phyloP scores from a whole-genome alignment of 805 yeast species.

The Monosporozyma aerobia region DNA sequence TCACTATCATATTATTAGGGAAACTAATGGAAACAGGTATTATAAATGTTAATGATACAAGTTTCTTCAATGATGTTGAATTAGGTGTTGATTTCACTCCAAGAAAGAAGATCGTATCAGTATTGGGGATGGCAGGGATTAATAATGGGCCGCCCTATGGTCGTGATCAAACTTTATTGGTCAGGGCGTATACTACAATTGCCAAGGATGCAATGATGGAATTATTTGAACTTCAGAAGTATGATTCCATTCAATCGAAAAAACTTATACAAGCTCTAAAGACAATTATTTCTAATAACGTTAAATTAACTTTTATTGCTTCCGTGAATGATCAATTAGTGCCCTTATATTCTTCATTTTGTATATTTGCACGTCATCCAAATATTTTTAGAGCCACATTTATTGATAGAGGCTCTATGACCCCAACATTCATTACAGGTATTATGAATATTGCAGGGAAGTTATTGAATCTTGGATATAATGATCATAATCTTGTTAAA shows the following conservation, averaged over 20 bases:
- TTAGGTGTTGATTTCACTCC: constrained; percentile 5
- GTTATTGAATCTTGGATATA: constrained; percentile 64
- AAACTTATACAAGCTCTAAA: constrained; percentile 61
- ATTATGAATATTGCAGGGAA: constrained; percentile 66
- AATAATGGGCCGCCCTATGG: constrained; percentile 93
- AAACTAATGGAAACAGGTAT: constrained; percentile 55
- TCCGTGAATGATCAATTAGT: constrained; percentile 91
- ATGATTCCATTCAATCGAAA: constrained; percentile 60
- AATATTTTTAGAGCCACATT: constrained; percentile 83
- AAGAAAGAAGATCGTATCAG: constrained; percentile 44
- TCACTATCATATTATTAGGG: constrained; percentile 70
- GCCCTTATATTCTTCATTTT: constrained; percentile 81
- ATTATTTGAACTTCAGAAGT: constrained; percentile 78
- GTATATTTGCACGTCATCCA: constrained; percentile 79
- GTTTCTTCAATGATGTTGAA: constrained; percentile 11
- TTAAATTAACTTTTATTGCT: constrained; percentile 74
- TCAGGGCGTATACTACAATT: constrained; percentile 82
- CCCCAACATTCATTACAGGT: constrained; percentile 71
- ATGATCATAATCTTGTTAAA: constrained; percentile 78
- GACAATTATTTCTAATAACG: constrained; percentile 56
- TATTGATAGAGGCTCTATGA: constrained; percentile 69
- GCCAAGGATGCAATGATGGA: constrained; percentile 83
- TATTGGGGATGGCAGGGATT: constrained; percentile 92
- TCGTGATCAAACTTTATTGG: constrained; percentile 72
- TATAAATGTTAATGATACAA: constrained; percentile 29